phyloP scores from a whole-genome alignment of 495 filamentous ascomycete genomes.

The Terfezia claveryi region DNA sequence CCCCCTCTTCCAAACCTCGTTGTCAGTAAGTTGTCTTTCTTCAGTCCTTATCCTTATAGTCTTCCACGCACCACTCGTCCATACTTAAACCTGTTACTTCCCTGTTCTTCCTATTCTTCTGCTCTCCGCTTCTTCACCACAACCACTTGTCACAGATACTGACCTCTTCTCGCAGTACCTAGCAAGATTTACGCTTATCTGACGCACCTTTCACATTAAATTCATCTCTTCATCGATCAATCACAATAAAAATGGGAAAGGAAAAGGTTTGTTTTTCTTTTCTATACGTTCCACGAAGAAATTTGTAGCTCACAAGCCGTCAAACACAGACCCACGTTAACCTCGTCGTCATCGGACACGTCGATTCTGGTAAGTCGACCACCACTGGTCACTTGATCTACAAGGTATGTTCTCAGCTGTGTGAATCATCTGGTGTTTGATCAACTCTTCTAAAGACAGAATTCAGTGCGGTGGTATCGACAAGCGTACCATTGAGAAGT shows the following conservation, averaged over 20 bases:
- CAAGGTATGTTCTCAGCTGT: slow-evolving; percentile 30
- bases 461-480: slow-evolving; percentile 84
- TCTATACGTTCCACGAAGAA: no score
- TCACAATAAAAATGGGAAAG: not conserved
- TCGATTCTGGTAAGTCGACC: slow-evolving; percentile 99
- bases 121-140: not conserved
- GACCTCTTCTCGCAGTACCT: not conserved
- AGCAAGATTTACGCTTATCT: not conserved
- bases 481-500: slow-evolving; percentile 99
- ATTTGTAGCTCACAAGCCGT: no score
- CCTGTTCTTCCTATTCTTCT: not conserved
- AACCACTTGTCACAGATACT: not conserved
- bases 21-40: not conserved
- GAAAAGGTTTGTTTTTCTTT: not conserved
- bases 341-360: slow-evolving; percentile 98
- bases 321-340: slow-evolving; percentile 52
- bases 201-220: not conserved
- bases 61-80: not conserved
- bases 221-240: not conserved
- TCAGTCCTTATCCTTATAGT: not conserved
- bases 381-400: slow-evolving; percentile 98
- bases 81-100: not conserved
- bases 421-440: not conserved
- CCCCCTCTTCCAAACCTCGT: not conserved
- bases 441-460: slow-evolving; percentile 1